Percentiles rank a stretch among this genome's conserved stretches.
These are phyloP conservation scores for Acidiella bohemica DNA, from an alignment of 495 filamentous ascomycete genomes.

Conservation along the genomic window DNA sequence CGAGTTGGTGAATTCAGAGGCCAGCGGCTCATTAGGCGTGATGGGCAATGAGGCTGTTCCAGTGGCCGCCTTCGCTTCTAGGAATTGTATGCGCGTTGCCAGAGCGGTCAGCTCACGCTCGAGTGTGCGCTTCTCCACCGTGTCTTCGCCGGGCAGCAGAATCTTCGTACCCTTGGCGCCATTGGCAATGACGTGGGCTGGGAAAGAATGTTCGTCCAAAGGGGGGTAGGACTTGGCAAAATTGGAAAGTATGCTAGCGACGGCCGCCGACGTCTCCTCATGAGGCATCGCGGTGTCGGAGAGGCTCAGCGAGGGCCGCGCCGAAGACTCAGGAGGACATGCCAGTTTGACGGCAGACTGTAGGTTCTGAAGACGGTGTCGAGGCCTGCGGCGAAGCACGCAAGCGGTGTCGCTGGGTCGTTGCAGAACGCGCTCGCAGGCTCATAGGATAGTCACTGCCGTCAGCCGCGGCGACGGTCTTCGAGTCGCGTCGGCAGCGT, in stretches of 20 bases:
- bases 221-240: constrained; percentile 28
- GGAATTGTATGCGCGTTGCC: constrained; percentile 32
- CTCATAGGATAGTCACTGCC: too few species aligned
- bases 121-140: constrained; percentile 32
- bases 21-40: constrained; percentile 29
- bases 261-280: constrained; percentile 24
- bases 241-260: constrained; percentile 26
- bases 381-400: too few species aligned
- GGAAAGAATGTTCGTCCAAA: constrained; percentile 22
- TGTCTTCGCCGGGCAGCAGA: constrained; percentile 34
- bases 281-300: constrained; percentile 18
- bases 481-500: too few species aligned
- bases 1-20: constrained; percentile 22
- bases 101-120: constrained; percentile 36
- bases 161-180: constrained; percentile 24
- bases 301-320: constrained; percentile 2
- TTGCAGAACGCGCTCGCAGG: too few species aligned
- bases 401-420: background rate
- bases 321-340: background rate
- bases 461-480: too few species aligned
- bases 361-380: background rate
- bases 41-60: constrained; percentile 29
- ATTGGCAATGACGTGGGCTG: constrained; percentile 23
- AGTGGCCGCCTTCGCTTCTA: constrained; percentile 33
- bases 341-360: constrained; percentile 1